Conservation (phyloP, 1,284 basidiomycete genomes). For the Austropuccinia psidii region DNA sequence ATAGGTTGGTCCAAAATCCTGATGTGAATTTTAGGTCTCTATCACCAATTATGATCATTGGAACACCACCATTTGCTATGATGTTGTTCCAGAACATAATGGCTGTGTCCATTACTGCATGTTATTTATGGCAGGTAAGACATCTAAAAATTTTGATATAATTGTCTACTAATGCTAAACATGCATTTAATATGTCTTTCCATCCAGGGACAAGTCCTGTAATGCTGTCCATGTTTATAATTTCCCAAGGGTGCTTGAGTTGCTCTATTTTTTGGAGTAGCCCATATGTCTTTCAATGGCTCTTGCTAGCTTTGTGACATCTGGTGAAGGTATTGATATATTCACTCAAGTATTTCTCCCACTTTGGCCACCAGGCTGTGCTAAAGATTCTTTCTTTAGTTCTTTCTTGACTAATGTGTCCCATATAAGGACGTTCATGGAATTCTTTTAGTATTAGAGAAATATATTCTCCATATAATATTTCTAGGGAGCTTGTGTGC, state of each 20-base stretch:
- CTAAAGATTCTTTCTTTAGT: background rate
- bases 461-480: background rate
- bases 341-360: background rate
- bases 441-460: background rate
- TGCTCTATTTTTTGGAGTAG: background rate
- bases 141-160: background rate
- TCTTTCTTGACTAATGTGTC: background rate
- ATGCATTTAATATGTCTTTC: background rate
- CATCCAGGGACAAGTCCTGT: slow-evolving; percentile 3
- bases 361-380: slow-evolving; percentile 14
- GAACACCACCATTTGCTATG: slow-evolving; percentile 45
- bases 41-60: slow-evolving; percentile 50
- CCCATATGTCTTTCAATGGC: background rate
- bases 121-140: background rate
- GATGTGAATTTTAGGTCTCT: slow-evolving; percentile 51
- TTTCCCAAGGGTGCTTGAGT: background rate
- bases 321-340: background rate
- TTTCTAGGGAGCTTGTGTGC: background rate
- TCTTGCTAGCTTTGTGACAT: background rate
- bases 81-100: background rate
- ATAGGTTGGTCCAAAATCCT: slow-evolving; percentile 50
- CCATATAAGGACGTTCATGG: background rate
- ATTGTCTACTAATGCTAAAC: slow-evolving; percentile 10
- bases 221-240: slow-evolving; percentile 2
- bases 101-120: background rate